Evolutionary conservation across 176 grass and related monocot species (phyloP), one percentile per base, ranked within the genome.

Genomic region (Triticum turgidum): DNA sequence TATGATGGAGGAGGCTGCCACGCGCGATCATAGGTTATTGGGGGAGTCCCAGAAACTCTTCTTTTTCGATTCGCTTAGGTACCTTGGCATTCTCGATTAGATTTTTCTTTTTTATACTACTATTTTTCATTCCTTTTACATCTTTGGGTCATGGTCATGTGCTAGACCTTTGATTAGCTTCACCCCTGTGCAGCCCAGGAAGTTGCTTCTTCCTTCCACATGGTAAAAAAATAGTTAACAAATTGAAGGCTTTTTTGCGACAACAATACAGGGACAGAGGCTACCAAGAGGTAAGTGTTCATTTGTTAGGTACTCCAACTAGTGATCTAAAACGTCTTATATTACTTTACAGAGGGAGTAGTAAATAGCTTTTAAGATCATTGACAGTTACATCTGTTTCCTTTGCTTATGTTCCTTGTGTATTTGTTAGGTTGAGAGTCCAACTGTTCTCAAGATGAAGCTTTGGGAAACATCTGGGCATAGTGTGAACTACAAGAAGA

Each of bases 391-490:
- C 47, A 18, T 69, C 13, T 73, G 37, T 74, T 58, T 51, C 47
- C 47, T 51, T 51, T 51, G 47, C 47, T 79, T 82, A 13, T 86
- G 21, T 85, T 89, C 37, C 33, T 80, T 85, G 49, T 42, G 7
- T 72, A 70, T 73, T 51, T 15, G 13, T 77, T 70, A 98, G 97
- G 97, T 98, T 13, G 52, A 91, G 82, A 88, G 92, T 45, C 97
- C 97, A 80, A 98, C 92, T 91, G 94, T 98, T 11, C 94, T 93
- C 87, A 98, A 98, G 61, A 98, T 98, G 94, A 88, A 96, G 92
- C 93, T 98, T 44, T 98, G 97, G 97, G 92, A 98, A 86, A 98
- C 90, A 33, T 98, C 97, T 83, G 97, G 97, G 44, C 97, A 98
- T 85, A 88, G 90, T 84, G 92, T 90, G 61, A 98, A 98, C 85